phyloP scores from a whole-genome alignment of 345 rosid species.

The Eucalyptus decipiens region DNA sequence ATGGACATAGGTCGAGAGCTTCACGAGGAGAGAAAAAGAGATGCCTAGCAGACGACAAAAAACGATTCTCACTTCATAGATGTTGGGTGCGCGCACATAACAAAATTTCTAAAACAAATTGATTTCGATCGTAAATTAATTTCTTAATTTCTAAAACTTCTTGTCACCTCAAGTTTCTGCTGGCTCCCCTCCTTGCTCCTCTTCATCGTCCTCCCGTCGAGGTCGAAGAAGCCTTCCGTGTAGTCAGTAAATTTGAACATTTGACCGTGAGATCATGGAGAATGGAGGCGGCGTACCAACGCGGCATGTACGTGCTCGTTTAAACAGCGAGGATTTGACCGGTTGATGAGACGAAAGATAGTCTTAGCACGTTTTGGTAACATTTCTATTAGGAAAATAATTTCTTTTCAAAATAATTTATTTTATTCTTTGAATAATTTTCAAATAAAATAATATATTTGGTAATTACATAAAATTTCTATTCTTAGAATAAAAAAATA shows the following conservation, averaged over 20 bases:
- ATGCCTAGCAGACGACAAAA: background rate
- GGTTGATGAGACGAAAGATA: background rate
- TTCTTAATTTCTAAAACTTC: no score
- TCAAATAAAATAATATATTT: fast-evolving
- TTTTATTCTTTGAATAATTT: no score
- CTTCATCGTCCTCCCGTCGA: background rate
- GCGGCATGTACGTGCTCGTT: background rate
- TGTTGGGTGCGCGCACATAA: no score
- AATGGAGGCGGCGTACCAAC: background rate
- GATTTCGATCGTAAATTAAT: no score
- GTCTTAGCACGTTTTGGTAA: fast-evolving
- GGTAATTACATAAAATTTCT: fast-evolving
- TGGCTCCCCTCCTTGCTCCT: background rate
- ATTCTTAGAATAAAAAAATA: fast-evolving
- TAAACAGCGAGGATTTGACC: background rate
- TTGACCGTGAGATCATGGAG: no score
- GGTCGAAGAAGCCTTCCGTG: background rate
- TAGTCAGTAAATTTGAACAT: background rate
- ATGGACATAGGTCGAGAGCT: background rate
- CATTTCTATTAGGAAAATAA: no score
- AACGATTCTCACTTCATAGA: background rate
- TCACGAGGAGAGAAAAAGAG: background rate
- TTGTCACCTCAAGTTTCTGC: background rate
- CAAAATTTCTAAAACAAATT: no score
- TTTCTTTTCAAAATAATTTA: no score